Conservation (phyloP, 306 rosid species). For the Luffa aegyptiaca region DNA sequence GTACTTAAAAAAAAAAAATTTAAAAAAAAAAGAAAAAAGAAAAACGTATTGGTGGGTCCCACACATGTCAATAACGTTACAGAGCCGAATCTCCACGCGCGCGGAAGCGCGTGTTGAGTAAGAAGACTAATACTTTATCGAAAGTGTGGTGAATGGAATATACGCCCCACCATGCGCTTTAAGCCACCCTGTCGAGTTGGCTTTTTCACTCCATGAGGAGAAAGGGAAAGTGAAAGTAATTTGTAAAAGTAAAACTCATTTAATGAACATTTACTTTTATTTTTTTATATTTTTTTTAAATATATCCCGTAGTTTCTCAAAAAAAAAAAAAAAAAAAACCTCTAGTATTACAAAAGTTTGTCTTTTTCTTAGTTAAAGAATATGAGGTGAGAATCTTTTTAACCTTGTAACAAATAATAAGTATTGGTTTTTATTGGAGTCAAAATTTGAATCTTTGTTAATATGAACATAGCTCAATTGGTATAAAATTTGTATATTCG, state of each 20-base stretch:
- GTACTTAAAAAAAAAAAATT: neutral
- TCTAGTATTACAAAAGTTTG: neutral
- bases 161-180: neutral
- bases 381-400: too few relatives aligned
- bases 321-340: too few relatives aligned
- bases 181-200: neutral
- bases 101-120: neutral
- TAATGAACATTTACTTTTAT: neutral
- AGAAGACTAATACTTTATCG: neutral
- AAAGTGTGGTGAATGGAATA: neutral
- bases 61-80: neutral
- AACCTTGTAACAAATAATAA: too few relatives aligned
- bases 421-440: too few relatives aligned
- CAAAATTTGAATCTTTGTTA: too few relatives aligned
- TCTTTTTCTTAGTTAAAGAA: neutral
- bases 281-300: neutral
- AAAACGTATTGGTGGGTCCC: neutral
- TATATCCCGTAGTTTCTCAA: too few relatives aligned
- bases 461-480: too few relatives aligned
- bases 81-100: neutral
- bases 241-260: neutral
- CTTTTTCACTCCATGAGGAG: neutral
- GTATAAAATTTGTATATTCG: too few relatives aligned
- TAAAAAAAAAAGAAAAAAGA: neutral
- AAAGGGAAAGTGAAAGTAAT: neutral